Evolutionary conservation across 1,284 basidiomycete genomes (phyloP), one percentile per base, ranked within the genome.

Genomic region (Pseudozyma pruni): DNA sequence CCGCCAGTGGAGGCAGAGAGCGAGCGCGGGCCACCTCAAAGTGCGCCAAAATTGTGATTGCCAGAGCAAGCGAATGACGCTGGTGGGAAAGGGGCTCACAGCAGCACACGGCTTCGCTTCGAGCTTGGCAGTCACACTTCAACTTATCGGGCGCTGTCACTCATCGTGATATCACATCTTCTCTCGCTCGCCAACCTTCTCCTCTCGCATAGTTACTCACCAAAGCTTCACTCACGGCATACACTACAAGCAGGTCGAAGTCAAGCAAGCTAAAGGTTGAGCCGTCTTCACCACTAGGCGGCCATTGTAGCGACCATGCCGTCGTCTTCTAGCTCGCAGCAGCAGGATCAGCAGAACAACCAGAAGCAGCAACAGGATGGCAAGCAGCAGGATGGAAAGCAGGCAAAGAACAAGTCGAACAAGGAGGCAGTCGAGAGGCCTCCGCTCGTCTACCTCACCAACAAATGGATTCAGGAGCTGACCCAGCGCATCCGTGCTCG

Each of bases 401-500:
- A 44, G 33, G 22, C 31, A 40, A 58, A 63, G 41, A 25, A 38
- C 38, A 53, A 52, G 23, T 22, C 38, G 44, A 57, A 46, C 46
- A 61, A 51, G 11, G 57, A 59, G 1, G 25, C 40, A 1, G 43
- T 67, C 41, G 71, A 72, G 44, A 47, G 54, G 14, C 74, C 76
- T 20, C 89, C 92, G 10, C 87, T 93, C 75, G 89, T 90, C 41
- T 89, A 93, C 52, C 90, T 95, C 50, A 91, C 91, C 68, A 94
- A 91, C 83, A 83, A 88, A 8, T 95, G 91, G 85, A 88, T 98
- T 70, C 90, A 94, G 71, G 92, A 95, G 72, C 88, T 87, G 77
- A 91, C 91, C 9, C 86, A 89, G 55, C 93, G 94, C 86, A 93
- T 95, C 67, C 88, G 91, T 70, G 87, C 90, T 10, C 94, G 94